phyloP scores from a whole-genome alignment of 768 basidiomycete genomes.

The Amanita pseudoporphyria region DNA sequence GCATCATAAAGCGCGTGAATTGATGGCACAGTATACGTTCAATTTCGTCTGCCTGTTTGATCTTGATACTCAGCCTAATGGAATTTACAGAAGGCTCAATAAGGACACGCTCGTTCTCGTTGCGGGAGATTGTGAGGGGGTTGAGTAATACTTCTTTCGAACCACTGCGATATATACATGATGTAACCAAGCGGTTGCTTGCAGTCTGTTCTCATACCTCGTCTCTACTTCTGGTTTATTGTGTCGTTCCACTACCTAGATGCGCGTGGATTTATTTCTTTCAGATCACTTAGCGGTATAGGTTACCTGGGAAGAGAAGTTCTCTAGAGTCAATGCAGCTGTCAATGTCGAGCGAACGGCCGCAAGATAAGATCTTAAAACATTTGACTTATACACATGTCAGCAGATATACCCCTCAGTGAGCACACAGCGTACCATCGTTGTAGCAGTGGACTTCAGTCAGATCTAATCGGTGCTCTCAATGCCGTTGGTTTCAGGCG shows the following conservation, averaged over 20 bases:
- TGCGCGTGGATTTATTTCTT: slow-evolving; percentile 13
- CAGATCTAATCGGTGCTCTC: slow-evolving; percentile 7
- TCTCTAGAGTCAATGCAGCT: slow-evolving; percentile 94
- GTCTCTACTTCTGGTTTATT: slow-evolving; percentile 96
- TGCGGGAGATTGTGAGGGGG: slow-evolving; percentile 89
- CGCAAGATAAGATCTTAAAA: slow-evolving; percentile 89
- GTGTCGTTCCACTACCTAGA: slow-evolving; percentile 89
- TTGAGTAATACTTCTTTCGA: slow-evolving; percentile 94
- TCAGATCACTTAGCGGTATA: background rate
- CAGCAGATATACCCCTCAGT: background rate
- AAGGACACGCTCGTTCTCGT: slow-evolving; percentile 94
- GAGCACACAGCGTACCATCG: slow-evolving; percentile 37
- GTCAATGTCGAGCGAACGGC: slow-evolving; percentile 94
- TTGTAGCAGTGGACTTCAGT: background rate
- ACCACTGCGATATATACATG: slow-evolving; percentile 35
- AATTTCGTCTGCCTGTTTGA: slow-evolving; percentile 99
- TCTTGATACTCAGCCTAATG: slow-evolving; percentile 93
- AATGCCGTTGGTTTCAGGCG: slow-evolving; percentile 21
- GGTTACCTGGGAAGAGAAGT: slow-evolving; percentile 91
- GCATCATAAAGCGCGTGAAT: slow-evolving; percentile 99
- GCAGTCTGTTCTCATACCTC: slow-evolving; percentile 34
- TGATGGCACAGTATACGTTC: slow-evolving; percentile 96
- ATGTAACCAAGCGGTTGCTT: slow-evolving; percentile 3
- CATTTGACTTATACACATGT: slow-evolving; percentile 64
- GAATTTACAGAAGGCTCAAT: slow-evolving; percentile 98